phyloP scores from a whole-genome alignment of 2,329 filamentous ascomycete species.

The Alternaria ventricosa region DNA sequence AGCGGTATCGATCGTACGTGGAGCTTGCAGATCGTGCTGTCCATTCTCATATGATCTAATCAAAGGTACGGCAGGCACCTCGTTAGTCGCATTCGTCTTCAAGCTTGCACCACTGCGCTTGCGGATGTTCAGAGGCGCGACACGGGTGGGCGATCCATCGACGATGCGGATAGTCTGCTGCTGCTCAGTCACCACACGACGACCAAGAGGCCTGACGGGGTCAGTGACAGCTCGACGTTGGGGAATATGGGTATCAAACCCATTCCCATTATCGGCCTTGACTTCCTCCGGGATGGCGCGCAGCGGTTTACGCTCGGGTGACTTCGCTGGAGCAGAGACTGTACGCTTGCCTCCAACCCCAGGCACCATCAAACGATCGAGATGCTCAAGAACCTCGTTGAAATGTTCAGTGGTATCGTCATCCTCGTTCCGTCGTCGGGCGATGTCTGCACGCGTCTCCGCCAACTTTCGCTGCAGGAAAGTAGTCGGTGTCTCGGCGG shows the following conservation, averaged over 20 bases:
- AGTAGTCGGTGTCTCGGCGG: slow-evolving; percentile 57
- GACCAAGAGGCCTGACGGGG: slow-evolving; percentile 43
- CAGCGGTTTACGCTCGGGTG: slow-evolving; percentile 46
- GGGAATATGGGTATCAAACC: slow-evolving; percentile 35
- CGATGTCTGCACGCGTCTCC: slow-evolving; percentile 65
- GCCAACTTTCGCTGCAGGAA: slow-evolving; percentile 62
- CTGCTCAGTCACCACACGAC: slow-evolving; percentile 34
- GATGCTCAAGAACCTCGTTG: slow-evolving; percentile 65
- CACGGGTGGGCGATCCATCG: slow-evolving; percentile 57
- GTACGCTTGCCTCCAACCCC: slow-evolving; percentile 48
- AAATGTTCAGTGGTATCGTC: slow-evolving; percentile 59
- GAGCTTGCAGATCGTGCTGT: slow-evolving; percentile 28
- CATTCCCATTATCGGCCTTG: slow-evolving; percentile 44
- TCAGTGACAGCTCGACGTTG: slow-evolving; percentile 53
- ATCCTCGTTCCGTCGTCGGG: slow-evolving; percentile 58
- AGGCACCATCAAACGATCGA: slow-evolving; percentile 64
- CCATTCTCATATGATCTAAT: slow-evolving; percentile 29
- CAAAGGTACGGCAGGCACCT: slow-evolving; percentile 17
- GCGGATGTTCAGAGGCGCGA: slow-evolving; percentile 63
- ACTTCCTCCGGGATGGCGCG: slow-evolving; percentile 62
- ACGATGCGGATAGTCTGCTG: slow-evolving; percentile 64
- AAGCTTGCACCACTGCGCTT: slow-evolving; percentile 53
- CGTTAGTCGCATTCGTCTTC: slow-evolving; percentile 26
- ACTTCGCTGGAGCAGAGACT: slow-evolving; percentile 54
- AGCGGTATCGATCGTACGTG: slow-evolving; percentile 14